phyloP scores from a whole-genome alignment of 306 rosid species.

The Cucumis melo region DNA sequence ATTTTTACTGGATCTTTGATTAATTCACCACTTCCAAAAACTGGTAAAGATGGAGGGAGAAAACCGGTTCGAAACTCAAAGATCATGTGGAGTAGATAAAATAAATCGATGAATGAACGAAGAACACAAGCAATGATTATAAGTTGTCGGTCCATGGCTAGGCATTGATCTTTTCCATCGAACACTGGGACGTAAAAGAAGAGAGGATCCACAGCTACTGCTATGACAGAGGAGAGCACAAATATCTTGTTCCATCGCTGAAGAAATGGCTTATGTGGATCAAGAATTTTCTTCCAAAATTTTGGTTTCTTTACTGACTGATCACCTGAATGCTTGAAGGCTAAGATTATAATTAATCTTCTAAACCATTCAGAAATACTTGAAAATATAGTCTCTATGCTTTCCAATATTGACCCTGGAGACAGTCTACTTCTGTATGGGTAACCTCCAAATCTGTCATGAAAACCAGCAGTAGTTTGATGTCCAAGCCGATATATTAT shows the following conservation, averaged over 20 bases:
- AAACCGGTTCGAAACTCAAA: constrained; percentile 78
- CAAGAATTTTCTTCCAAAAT: constrained; percentile 28
- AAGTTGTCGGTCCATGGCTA: constrained; percentile 20
- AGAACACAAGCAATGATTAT: constrained; percentile 45
- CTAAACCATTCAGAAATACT: constrained; percentile 15
- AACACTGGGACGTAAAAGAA: constrained; percentile 60
- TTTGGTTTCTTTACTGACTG: constrained; percentile 12
- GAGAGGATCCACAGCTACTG: constrained; percentile 69
- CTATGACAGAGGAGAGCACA: constrained; percentile 56
- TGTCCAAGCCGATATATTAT: background rate
- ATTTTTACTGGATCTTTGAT: constrained; percentile 40
- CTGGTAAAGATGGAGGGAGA: constrained; percentile 73
- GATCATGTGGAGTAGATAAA: constrained; percentile 53
- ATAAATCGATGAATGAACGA: constrained; percentile 66
- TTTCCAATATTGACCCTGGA: constrained; percentile 2
- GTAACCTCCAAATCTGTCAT: constrained; percentile 7
- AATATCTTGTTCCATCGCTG: constrained; percentile 82
- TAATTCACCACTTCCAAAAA: constrained; percentile 76
- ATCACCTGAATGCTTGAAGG: constrained; percentile 15
- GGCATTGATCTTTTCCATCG: constrained; percentile 18
- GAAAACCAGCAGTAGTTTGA: background rate
- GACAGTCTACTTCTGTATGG: constrained; percentile 26
- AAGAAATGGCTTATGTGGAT: constrained; percentile 71
- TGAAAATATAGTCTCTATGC: constrained; percentile 12
- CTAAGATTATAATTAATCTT: background rate